Conservation (phyloP, 768 basidiomycete species). For the Amanita phalloides region DNA sequence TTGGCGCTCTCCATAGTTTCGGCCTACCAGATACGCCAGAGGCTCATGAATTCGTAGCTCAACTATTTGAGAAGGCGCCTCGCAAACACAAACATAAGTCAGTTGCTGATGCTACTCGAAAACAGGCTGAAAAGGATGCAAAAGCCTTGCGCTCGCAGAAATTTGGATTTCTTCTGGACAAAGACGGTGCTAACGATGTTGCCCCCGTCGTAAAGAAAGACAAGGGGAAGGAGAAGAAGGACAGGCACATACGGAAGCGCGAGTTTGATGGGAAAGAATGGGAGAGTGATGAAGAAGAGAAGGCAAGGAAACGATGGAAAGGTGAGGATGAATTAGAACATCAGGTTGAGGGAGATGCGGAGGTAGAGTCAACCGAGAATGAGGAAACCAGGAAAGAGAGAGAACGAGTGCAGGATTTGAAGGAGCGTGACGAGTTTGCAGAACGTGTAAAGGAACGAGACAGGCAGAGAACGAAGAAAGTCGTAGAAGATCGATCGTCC, state of each 20-base stretch:
- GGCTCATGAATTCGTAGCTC: constrained; percentile 68
- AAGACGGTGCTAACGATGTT: constrained; percentile 40
- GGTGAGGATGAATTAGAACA: constrained; percentile 29
- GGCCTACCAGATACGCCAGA: constrained; percentile 78
- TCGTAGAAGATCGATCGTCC: constrained; percentile 88
- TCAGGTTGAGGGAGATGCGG: constrained; percentile 26
- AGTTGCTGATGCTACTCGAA: constrained; percentile 32
- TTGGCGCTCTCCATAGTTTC: constrained; percentile 58
- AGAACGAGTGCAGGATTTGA: constrained; percentile 67
- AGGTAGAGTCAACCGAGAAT: constrained; percentile 51
- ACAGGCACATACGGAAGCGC: constrained; percentile 65
- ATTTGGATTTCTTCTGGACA: constrained; percentile 80
- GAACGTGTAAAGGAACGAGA: constrained; percentile 80
- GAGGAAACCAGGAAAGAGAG: constrained; percentile 59
- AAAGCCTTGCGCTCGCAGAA: constrained; percentile 59
- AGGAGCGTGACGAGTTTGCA: constrained; percentile 89
- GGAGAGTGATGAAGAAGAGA: constrained; percentile 87
- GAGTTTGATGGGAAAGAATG: constrained; percentile 77
- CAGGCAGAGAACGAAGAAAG: constrained; percentile 74
- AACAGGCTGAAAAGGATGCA: constrained; percentile 67
- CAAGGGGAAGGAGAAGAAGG: constrained; percentile 41
- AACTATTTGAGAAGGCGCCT: constrained; percentile 71
- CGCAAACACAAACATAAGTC: constrained; percentile 67
- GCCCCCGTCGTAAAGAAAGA: constrained; percentile 21
- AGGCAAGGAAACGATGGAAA: constrained; percentile 52